Conservation (phyloP, 306 rosid species). For the Mimosa bimucronata region DNA sequence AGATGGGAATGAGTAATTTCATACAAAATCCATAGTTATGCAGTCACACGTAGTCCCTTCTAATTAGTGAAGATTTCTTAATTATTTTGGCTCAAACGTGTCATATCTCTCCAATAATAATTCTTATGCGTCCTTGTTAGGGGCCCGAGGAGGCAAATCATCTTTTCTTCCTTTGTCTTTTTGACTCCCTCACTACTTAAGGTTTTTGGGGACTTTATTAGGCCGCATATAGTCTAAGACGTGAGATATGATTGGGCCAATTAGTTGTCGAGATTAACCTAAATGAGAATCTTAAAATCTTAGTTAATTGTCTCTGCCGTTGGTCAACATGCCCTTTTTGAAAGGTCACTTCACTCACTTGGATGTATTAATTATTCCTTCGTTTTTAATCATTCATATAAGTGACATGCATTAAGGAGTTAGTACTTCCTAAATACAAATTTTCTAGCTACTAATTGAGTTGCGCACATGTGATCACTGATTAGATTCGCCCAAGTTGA, state of each 20-base stretch:
- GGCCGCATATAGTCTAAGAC: slow-evolving; percentile 31
- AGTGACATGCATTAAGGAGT: not conserved
- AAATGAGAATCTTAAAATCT: slow-evolving; percentile 40
- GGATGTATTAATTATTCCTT: not conserved
- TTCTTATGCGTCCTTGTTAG: slow-evolving; percentile 46
- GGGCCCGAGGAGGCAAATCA: slow-evolving; percentile 76
- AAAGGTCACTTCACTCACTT: slow-evolving; percentile 33
- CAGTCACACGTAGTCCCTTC: not conserved
- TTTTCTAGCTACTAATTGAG: slow-evolving; percentile 12
- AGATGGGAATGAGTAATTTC: no score
- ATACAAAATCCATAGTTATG: not conserved
- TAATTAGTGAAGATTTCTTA: not conserved
- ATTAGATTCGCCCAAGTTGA: slow-evolving; percentile 38
- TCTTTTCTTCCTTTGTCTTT: slow-evolving; percentile 18
- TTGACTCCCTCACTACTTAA: slow-evolving; percentile 34
- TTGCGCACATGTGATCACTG: slow-evolving; percentile 35
- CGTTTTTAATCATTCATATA: not conserved
- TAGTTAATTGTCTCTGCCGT: slow-evolving; percentile 24
- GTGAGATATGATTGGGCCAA: slow-evolving; percentile 41
- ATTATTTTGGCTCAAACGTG: not conserved
- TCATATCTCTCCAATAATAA: not conserved
- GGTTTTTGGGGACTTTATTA: slow-evolving; percentile 34
- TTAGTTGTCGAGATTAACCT: slow-evolving; percentile 42
- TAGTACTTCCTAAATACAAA: slow-evolving; percentile 19
- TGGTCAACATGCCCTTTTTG: slow-evolving; percentile 48